Base-by-base conservation (phyloP, 1,284 basidiomycete species). In the Phellopilus nigrolimitatus region DNA sequence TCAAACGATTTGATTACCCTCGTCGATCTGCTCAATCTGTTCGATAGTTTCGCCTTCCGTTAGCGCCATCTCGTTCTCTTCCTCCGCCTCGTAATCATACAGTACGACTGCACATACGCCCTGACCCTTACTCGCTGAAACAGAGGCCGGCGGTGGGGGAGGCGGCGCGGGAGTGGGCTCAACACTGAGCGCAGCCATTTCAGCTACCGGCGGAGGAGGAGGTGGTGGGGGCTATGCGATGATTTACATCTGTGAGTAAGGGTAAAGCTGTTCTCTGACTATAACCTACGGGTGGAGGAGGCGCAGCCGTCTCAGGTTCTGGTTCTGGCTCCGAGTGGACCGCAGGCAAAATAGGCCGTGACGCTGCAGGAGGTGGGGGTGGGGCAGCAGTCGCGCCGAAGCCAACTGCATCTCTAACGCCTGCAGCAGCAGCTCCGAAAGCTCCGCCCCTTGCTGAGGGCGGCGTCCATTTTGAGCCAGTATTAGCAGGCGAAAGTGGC, bases 51-150 rank as follows among this genome's bases (percentile, higher is more conserved):
- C 89, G 45, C 91, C 93, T 65, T 95, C 91, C 2, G 72, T 60
- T 17, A 97, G 75, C 47, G 69, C 68, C 69, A 95, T 82, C 64
- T 97, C 93, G 62, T 93, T 92, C 56, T 92, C 87, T 67, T 92
- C 90, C 7, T 79, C 72, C 22, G 84, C 84, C 78, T 88, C 84
- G 61, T 95, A 95, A 9, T 86, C 83, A 66, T 83, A 95, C 24
- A 87, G 59, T 1, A 85, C 86, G 27, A 85, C 66, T 1, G 84
- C 86, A 42, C 74, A 74, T 6, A 77, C 52, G 55, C 88, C 78
- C 64, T 77, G 56, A 51, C 79, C 73, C 33, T 63, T 49, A 58
- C 61, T 47, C 60, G 68, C 50, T 21, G 58, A 58, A 6, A 61
- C 57, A n/a, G 62, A 59, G 1, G 65, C 61, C 0, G 59, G 31